Percentiles rank a stretch among this genome's conserved stretches.
phyloP scores from a whole-genome alignment of 192 early-diverging fungal species.

The Mortierella claussenii region DNA sequence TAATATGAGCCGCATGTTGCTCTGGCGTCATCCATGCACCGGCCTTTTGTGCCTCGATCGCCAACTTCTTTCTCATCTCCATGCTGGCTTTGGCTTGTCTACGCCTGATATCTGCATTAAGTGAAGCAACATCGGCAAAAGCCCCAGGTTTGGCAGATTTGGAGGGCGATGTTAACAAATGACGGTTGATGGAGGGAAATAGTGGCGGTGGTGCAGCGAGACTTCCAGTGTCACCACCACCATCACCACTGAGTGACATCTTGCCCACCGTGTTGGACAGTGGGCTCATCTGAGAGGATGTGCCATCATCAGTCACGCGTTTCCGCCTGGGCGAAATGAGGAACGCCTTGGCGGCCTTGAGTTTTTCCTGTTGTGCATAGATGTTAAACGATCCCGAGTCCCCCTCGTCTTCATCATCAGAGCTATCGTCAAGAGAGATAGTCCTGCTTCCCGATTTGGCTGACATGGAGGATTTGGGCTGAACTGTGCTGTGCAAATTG shows the following conservation, averaged over 20 bases:
- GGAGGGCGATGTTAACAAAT: constrained; percentile 11
- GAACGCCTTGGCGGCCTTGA: constrained; percentile 1
- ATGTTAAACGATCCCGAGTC: background rate
- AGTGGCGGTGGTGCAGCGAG: too few relatives aligned
- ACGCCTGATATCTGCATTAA: constrained; percentile 24
- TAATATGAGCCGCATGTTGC: constrained; percentile 28
- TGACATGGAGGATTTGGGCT: too few relatives aligned
- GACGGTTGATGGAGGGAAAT: background rate
- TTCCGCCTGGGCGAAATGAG: constrained; percentile 5
- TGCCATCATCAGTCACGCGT: background rate
- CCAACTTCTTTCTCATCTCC: constrained; percentile 13
- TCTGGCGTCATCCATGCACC: constrained; percentile 32
- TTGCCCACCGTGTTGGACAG: constrained; percentile 27
- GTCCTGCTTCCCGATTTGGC: constrained; percentile 5
- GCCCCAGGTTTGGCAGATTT: constrained; percentile 9
- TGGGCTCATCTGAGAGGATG: constrained; percentile 22
- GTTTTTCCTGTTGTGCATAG: constrained; percentile 26
- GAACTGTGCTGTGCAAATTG: background rate
- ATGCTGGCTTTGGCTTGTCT: constrained; percentile 21
- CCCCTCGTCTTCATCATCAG: constrained; percentile 17
- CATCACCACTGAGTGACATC: constrained; percentile 12
- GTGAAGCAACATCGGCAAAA: background rate
- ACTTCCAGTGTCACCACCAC: background rate
- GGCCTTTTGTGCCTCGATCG: constrained; percentile 24
- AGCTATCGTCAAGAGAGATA: constrained; percentile 9